Conservation (phyloP, 1,284 basidiomycete genomes). For the Apiotrichum sp. region DNA sequence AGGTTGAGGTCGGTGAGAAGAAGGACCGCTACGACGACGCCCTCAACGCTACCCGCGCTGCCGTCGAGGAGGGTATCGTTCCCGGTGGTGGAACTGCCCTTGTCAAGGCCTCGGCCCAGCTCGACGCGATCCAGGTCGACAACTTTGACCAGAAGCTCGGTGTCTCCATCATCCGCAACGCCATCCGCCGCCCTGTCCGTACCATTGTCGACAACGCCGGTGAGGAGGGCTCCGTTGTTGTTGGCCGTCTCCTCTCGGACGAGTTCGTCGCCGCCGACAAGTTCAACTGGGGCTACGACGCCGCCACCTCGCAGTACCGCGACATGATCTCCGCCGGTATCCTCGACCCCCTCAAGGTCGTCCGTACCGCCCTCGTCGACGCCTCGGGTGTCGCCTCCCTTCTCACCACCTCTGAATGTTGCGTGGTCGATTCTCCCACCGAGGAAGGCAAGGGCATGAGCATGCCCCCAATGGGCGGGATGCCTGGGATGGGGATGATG, state of each 20-base stretch:
- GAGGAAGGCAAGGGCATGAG: constrained; percentile 60
- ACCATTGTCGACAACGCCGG: constrained; percentile 93
- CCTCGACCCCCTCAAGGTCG: constrained; percentile 89
- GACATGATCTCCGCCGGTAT: constrained; percentile 94
- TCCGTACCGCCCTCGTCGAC: constrained; percentile 83
- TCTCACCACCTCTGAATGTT: constrained; percentile 87
- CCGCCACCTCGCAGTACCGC: constrained; percentile 80
- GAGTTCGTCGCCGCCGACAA: constrained; percentile 48
- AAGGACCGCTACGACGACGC: constrained; percentile 99
- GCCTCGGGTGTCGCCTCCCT: constrained; percentile 77
- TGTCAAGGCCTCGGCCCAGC: constrained; percentile 72
- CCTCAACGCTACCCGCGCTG: constrained; percentile 91
- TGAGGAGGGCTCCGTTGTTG: constrained; percentile 88
- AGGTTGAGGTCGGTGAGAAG: constrained; percentile 98
- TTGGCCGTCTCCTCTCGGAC: constrained; percentile 65
- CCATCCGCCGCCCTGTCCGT: constrained; percentile 74
- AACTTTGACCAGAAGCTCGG: constrained; percentile 99
- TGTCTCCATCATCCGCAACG: constrained; percentile 85
- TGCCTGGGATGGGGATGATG: constrained; percentile 53
- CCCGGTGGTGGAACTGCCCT: constrained; percentile 86
- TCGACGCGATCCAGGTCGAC: constrained; percentile 68
- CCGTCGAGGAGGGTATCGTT: constrained; percentile 96
- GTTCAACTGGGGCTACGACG: constrained; percentile 86
- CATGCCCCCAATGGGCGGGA: constrained; percentile 18
- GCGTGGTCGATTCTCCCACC: constrained; percentile 69